Evolutionary conservation across 2,329 filamentous ascomycete genomes (phyloP), one percentile per base, ranked within the genome.

Genomic region (Celoporthe dispersa): DNA sequence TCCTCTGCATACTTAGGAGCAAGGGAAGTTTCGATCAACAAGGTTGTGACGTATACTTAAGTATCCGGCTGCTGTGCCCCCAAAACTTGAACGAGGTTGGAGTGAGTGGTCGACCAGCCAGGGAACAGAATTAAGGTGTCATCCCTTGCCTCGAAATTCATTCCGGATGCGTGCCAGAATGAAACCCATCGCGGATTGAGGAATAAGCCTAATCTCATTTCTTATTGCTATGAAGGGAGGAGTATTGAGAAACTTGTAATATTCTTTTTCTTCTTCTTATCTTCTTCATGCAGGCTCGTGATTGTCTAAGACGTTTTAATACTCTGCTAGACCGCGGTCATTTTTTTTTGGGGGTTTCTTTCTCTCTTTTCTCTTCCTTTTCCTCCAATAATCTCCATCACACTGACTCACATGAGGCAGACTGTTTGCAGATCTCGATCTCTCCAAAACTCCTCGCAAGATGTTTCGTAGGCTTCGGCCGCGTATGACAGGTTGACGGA

Each of bases 111-210:
- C 33, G 16, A n/a, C 33, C 57, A 60, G 57, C 57, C 57, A 14
- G 57, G 31, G 14, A 37, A 11, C 16, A 60, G 57, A 60, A 60
- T 60, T 19, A 37, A 60, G 33, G 31, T 22, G 28, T 11, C 57
- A 60, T 60, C 57, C 57, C 57, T 60, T 60, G 33, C 57, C 57
- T 60, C 57, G 19, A 37, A 37, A 22, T 3, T 60, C 57, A 35
- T 60, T 37, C 33, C 31, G 31, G 33, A n/a, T 37, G 14, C 25
- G 33, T 19, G 31, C 57, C 57, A 25, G 2, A 33, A 60, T 9
- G 55, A 60, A 31, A 60, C 31, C 28, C 44, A 31, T 28, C 55
- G n/a, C 33, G 31, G 25, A 37, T 6, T 9, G 19, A 60, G 16
- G 7, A 60, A 37, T 33, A 35, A 22, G 33, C 9, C 28, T 3